Conservation (phyloP, 2,329 filamentous ascomycete genomes). For the Aspergillus intermedius region DNA sequence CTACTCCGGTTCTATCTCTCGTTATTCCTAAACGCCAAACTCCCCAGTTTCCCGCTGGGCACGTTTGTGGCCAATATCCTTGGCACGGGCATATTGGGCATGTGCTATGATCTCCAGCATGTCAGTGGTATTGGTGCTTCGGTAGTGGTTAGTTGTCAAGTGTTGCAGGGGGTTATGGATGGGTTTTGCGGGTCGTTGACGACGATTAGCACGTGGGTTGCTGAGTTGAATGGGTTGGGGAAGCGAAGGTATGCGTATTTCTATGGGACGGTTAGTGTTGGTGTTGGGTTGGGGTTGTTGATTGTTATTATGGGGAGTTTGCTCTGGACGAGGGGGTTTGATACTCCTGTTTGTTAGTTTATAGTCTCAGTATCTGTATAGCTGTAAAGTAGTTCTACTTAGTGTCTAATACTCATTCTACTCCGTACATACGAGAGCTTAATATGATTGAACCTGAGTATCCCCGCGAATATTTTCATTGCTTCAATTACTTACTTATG, state of each 20-base stretch:
- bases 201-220: conserved; percentile 62
- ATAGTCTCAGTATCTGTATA: background rate
- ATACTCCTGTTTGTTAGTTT: conserved; percentile 23
- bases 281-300: conserved; percentile 42
- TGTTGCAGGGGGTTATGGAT: conserved; percentile 60
- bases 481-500: conserved; percentile 34
- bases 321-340: conserved; percentile 45
- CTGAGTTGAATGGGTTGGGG: conserved; percentile 51
- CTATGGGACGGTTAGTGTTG: conserved; percentile 47
- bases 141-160: conserved; percentile 53
- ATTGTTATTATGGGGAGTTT: conserved; percentile 53
- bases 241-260: conserved; percentile 55
- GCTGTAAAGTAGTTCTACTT: background rate
- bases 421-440: background rate
- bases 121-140: conserved; percentile 43
- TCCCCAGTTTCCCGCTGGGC: conserved; percentile 69
- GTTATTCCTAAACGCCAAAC: conserved; percentile 60
- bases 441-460: background rate
- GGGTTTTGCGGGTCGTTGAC: conserved; percentile 63
- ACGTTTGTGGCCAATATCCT: conserved; percentile 78
- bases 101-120: conserved; percentile 74
- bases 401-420: background rate
- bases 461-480: conserved; percentile 29
- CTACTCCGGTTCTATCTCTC: conserved; percentile 68
- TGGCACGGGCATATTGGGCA: conserved; percentile 67